These are phyloP conservation scores for Wickerhamomyces queroliae DNA, from an alignment of 805 yeast species.

Conservation along the genomic window DNA sequence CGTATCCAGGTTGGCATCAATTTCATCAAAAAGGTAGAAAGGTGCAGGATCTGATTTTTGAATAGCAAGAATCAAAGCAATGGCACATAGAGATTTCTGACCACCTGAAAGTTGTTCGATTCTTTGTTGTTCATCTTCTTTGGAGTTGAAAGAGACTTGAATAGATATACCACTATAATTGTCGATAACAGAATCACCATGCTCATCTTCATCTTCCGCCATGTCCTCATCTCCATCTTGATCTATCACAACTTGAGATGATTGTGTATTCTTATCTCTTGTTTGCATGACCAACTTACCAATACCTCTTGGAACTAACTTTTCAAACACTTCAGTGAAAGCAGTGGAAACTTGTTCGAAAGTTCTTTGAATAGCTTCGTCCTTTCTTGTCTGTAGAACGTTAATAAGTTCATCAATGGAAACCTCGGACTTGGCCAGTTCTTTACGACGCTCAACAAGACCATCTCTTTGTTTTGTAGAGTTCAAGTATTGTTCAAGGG, in stretches of 20 bases:
- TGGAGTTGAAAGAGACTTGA: conserved; percentile 83
- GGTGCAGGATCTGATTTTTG: conserved; percentile 97
- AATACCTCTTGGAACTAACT: conserved; percentile 76
- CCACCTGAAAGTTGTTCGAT: conserved; percentile 95
- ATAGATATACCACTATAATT: conserved; percentile 79
- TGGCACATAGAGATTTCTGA: conserved; percentile 94
- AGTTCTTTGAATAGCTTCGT: conserved; percentile 73
- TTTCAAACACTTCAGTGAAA: conserved; percentile 70
- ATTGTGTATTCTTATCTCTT: conserved; percentile 5
- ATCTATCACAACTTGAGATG: conserved; percentile 14
- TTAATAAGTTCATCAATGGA: conserved; percentile 70
- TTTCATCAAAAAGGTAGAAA: conserved; percentile 91
- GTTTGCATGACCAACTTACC: conserved; percentile 65
- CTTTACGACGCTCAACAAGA: conserved; percentile 57
- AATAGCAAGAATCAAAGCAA: conserved; percentile 87
- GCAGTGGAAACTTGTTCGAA: conserved; percentile 71
- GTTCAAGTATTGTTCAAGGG: conserved; percentile 73
- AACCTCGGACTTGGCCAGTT: conserved; percentile 60
- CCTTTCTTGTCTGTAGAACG: conserved; percentile 70
- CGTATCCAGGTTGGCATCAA: conserved; percentile 92
- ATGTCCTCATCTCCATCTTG: conserved; percentile 18
- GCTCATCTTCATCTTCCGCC: conserved; percentile 16
- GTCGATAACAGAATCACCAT: conserved; percentile 31
- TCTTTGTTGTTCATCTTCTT: conserved; percentile 76
- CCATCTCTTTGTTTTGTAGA: conserved; percentile 71